Evolutionary conservation across 768 basidiomycete species (phyloP).

Genomic region (Lentinula sp.): DNA sequence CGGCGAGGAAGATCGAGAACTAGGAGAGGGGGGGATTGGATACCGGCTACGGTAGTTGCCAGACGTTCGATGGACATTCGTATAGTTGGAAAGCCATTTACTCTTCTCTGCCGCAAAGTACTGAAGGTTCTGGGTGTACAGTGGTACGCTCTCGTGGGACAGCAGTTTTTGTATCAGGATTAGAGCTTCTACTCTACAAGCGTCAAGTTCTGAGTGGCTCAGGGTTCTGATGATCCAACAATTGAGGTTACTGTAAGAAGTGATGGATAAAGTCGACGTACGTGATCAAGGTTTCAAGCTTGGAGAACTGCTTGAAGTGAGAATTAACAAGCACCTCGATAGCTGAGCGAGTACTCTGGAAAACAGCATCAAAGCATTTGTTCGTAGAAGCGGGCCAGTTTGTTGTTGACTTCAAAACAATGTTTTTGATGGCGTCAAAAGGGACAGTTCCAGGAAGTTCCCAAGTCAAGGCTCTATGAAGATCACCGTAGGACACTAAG

Average conservation of each 20-base stretch:
- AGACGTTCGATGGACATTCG: neutral
- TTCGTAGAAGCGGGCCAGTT: conserved; percentile 22
- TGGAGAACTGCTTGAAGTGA: conserved; percentile 25
- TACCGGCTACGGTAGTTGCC: too few relatives aligned
- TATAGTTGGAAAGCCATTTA: conserved; percentile 20
- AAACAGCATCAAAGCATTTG: conserved; percentile 24
- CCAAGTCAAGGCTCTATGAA: conserved; percentile 27
- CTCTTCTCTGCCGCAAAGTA: conserved; percentile 15
- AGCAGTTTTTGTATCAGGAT: conserved; percentile 25
- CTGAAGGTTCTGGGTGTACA: conserved; percentile 29
- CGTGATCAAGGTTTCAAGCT: conserved; percentile 21
- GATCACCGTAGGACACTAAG: neutral
- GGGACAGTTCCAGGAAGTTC: conserved; percentile 29
- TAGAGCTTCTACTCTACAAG: conserved; percentile 16
- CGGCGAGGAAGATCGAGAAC: neutral
- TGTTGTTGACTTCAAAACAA: conserved; percentile 20
- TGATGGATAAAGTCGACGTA: conserved; percentile 5
- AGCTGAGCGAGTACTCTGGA: conserved; percentile 5
- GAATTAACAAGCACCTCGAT: conserved; percentile 13
- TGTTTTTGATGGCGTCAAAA: conserved; percentile 24
- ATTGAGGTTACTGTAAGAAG: neutral
- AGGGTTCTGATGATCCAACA: neutral
- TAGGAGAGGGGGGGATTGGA: too few relatives aligned
- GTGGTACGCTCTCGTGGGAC: conserved; percentile 29
- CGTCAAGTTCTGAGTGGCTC: neutral